These are phyloP conservation scores for Brettanomyces anomalus DNA, from an alignment of 805 yeast species.

Conservation along the genomic window DNA sequence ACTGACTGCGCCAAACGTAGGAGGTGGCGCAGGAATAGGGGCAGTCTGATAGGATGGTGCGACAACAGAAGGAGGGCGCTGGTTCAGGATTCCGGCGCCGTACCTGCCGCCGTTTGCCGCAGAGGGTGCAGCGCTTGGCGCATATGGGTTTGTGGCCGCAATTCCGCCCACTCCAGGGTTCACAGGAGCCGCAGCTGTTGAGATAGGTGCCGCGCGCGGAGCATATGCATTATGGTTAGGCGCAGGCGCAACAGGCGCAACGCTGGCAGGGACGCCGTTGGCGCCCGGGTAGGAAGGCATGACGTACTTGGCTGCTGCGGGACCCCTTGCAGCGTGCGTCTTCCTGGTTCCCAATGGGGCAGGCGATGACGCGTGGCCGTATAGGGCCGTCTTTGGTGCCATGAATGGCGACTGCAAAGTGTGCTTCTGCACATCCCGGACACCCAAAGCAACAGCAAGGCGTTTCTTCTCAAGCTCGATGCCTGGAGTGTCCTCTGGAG, in stretches of 20 bases:
- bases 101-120: not conserved
- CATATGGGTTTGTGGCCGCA: slow-evolving; percentile 1
- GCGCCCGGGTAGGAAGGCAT: not conserved
- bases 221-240: not conserved
- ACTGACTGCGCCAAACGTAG: slow-evolving; percentile 11
- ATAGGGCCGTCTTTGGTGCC: not conserved
- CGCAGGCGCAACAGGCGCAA: slow-evolving; percentile 13
- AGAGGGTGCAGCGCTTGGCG: not conserved
- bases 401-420: not conserved
- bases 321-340: no score
- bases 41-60: not conserved
- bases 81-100: slow-evolving; percentile 9
- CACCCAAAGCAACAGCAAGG: slow-evolving; percentile 24
- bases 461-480: slow-evolving; percentile 71
- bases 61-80: no score
- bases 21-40: not conserved
- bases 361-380: not conserved
- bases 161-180: not conserved
- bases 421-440: no score
- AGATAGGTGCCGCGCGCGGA: not conserved
- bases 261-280: slow-evolving; percentile 2
- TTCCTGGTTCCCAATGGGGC: no score
- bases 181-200: not conserved
- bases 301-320: no score
- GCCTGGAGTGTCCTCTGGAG: slow-evolving; percentile 69